These are phyloP conservation scores for Crithidia brevicula DNA, from an alignment of 208 protist genomes.

Conservation along the genomic window DNA sequence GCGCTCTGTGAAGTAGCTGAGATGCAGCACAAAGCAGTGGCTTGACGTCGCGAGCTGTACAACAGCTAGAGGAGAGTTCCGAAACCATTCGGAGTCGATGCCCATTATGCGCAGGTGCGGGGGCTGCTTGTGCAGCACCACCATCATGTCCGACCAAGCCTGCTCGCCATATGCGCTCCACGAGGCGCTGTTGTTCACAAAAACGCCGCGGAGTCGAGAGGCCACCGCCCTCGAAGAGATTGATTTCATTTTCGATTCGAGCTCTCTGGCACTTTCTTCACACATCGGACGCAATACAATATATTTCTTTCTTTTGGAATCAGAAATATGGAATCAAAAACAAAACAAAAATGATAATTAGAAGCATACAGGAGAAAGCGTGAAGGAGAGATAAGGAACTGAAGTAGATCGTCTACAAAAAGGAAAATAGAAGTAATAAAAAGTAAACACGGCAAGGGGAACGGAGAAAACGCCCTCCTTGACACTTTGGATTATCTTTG, in stretches of 20 bases:
- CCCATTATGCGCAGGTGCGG: conserved; percentile 38
- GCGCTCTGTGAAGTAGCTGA: conserved; percentile 47
- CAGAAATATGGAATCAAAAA: background rate
- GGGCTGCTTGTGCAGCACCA: conserved; percentile 23
- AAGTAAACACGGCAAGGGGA: no score
- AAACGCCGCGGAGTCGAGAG: conserved; percentile 24
- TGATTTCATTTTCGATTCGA: conserved; percentile 15
- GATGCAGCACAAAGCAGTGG: conserved; percentile 71
- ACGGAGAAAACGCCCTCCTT: no score
- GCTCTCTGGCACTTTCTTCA: no score
- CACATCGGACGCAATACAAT: no score
- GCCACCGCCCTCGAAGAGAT: conserved; percentile 26
- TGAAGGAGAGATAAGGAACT: no score
- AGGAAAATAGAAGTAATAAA: no score
- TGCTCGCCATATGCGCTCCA: conserved; percentile 35
- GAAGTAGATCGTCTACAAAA: no score
- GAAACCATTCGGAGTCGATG: conserved; percentile 66
- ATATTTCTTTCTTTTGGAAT: background rate
- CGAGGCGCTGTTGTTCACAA: conserved; percentile 30
- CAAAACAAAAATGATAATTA: background rate
- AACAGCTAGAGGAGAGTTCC: conserved; percentile 45
- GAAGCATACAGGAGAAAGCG: background rate
- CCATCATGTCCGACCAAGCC: conserved; percentile 56
- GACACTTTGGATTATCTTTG: no score
- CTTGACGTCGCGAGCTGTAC: conserved; percentile 58